Evolutionary conservation across 1,284 basidiomycete species (phyloP).

Genomic region (Cryptococcus deneoformans): DNA sequence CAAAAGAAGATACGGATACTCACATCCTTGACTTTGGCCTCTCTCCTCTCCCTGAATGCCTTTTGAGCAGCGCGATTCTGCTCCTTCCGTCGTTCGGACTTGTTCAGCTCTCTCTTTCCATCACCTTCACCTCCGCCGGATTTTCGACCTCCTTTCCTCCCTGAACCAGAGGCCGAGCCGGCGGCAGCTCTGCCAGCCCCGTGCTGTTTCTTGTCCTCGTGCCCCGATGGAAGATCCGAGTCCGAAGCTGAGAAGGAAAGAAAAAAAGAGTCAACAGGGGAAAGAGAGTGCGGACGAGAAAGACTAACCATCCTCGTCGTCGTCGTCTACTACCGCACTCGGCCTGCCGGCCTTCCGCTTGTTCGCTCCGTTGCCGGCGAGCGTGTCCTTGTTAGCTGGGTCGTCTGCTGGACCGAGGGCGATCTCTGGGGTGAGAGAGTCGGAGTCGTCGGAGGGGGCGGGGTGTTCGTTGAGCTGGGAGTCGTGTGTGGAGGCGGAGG

Average conservation of each 20-base stretch:
- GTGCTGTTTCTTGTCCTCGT: slow-evolving; percentile 44
- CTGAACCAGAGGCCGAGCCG: slow-evolving; percentile 1
- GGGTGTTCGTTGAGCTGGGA: background rate
- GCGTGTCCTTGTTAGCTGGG: background rate
- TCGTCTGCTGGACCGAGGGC: background rate
- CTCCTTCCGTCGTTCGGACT: slow-evolving; percentile 48
- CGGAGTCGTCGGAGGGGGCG: slow-evolving; percentile 13
- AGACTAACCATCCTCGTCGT: slow-evolving; percentile 33
- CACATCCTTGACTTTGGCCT: slow-evolving; percentile 49
- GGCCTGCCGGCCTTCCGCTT: slow-evolving; percentile 35
- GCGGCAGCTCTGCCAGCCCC: slow-evolving; percentile 8
- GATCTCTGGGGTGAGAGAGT: slow-evolving; percentile 3
- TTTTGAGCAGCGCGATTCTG: slow-evolving; percentile 52
- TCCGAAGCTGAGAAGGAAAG: slow-evolving; percentile 24
- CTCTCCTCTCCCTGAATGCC: slow-evolving; percentile 50
- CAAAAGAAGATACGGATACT: slow-evolving; percentile 12
- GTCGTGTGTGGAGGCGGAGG: slow-evolving; percentile 12
- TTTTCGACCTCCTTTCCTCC: slow-evolving; percentile 29
- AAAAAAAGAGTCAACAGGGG: background rate
- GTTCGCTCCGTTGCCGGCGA: slow-evolving; percentile 9
- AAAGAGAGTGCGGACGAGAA: background rate
- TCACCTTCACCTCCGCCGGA: slow-evolving; percentile 16
- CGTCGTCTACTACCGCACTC: slow-evolving; percentile 11
- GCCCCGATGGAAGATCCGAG: slow-evolving; percentile 27
- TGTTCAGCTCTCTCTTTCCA: slow-evolving; percentile 23